Percentiles rank a stretch among this genome's conserved stretches.
These are phyloP conservation scores for Podospora conica DNA, from an alignment of 495 filamentous ascomycete genomes.

Conservation along the genomic window DNA sequence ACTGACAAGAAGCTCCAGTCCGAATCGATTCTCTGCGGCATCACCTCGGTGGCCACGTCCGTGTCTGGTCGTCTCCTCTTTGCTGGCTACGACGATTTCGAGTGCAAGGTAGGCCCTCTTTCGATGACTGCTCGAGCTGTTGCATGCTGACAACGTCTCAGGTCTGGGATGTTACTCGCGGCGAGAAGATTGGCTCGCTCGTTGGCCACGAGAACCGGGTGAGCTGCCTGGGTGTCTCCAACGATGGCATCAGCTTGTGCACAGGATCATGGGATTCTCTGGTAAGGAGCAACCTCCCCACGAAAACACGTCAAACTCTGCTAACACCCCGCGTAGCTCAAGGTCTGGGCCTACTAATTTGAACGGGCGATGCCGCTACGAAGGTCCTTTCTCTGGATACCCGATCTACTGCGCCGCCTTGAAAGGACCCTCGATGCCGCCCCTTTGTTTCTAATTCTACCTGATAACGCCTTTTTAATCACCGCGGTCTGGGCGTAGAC, in stretches of 20 bases:
- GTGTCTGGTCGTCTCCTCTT: constrained; percentile 94
- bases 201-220: constrained; percentile 98
- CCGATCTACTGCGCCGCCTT: constrained; percentile 25
- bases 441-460: constrained; percentile 36
- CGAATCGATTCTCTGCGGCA: constrained; percentile 94
- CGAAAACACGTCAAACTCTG: background rate
- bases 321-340: constrained; percentile 54
- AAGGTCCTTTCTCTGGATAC: constrained; percentile 27
- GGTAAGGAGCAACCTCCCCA: constrained; percentile 51
- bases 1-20: constrained; percentile 53
- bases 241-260: constrained; percentile 97
- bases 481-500: constrained; percentile 38
- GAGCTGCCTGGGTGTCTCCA: constrained; percentile 96
- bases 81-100: constrained; percentile 97
- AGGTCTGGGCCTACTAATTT: constrained; percentile 70
- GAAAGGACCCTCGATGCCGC: constrained; percentile 27
- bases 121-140: background rate
- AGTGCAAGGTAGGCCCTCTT: constrained; percentile 80
- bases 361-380: constrained; percentile 20
- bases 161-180: constrained; percentile 97
- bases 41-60: constrained; percentile 96
- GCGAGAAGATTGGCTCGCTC: constrained; percentile 92
- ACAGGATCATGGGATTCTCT: constrained; percentile 99
- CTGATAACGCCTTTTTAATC: constrained; percentile 41
- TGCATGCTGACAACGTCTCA: constrained; percentile 30